These are phyloP conservation scores for Chloranthus sessilifolius DNA, from an alignment of 164 flowering plant genomes.

Conservation along the genomic window DNA sequence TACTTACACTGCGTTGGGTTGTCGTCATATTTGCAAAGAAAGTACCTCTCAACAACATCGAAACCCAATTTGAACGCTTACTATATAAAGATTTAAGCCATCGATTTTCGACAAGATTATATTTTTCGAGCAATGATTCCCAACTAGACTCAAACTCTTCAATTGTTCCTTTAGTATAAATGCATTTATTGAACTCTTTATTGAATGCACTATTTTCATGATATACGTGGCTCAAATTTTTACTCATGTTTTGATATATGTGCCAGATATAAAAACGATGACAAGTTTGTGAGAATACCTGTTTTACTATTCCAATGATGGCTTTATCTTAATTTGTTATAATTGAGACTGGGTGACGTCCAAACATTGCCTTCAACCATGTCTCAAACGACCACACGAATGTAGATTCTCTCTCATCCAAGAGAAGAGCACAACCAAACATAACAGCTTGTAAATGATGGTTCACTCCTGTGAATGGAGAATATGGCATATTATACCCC, in stretches of 20 bases:
- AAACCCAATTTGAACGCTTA: not conserved
- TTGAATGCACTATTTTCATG: not conserved
- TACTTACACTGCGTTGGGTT: not conserved
- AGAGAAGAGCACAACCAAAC: not conserved
- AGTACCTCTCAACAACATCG: not conserved
- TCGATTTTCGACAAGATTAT: not conserved
- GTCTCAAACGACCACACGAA: constrained; percentile 7
- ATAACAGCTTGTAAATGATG: constrained; percentile 3
- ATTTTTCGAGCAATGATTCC: not conserved
- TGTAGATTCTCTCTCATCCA: not conserved
- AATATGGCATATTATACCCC: not conserved
- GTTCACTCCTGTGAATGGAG: constrained; percentile 4
- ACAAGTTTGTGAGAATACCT: not conserved
- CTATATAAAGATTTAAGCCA: constrained; percentile 4
- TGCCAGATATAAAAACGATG: constrained; percentile 8
- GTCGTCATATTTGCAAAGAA: constrained; percentile 1
- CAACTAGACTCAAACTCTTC: constrained; percentile 2
- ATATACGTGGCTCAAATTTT: not conserved
- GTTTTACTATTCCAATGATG: not conserved
- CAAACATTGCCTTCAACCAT: constrained; percentile 1
- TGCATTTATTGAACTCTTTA: not conserved
- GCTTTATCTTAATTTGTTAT: not conserved
- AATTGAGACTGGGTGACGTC: not conserved
- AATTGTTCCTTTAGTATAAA: not conserved
- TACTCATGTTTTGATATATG: not conserved